Evolutionary conservation across 148 eudicot species (phyloP), one percentile per base, ranked within the genome.

Genomic region (Euryodendron excelsum): DNA sequence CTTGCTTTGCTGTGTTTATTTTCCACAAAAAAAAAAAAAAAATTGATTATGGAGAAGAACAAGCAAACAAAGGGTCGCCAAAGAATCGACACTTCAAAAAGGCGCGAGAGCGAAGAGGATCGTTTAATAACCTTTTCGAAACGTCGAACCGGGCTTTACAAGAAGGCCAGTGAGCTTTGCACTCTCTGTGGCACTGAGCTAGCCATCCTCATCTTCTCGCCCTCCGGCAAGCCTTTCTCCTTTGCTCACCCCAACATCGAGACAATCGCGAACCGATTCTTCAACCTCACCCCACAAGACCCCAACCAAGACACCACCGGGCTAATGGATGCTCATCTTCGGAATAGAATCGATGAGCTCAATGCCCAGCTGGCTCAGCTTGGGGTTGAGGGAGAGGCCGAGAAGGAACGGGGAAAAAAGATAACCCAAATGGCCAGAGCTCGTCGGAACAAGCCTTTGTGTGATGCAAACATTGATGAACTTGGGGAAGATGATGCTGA

Each of bases 91-190:
- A 50, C 83, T 6, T 28, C 74, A 10, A 64, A 28, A 18, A 77
- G 36, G 69, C 83, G 84, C 3, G 80, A 80, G 30, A 83, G 30
- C 0, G 76, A 77, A 12, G 84, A 85, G 12, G 75, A 77, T 23
- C 82, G 82, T 5, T 48, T 78, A 20, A 69, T 85, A 11, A 77
- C 86, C 0, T 85, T 85, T 44, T 80, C 88, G 0, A 85, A 85
- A 37, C 84, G 88, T 18, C 82, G 88, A 3, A 5, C 47, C 3
- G 78, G 84, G 13, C 79, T 83, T 25, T 83, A 82, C 79, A 85
- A 85, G 78, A 82, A 85, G 41, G 84, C 84, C 15, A 69, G 76
- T 4, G 88, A 85, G 59, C 21, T 85, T 52, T 55, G 69, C 31
- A 44, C 75, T 6, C 71, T 82, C 4, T 80, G 85, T 20, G 77